These are phyloP conservation scores for Capronia epimyces DNA, from an alignment of 2,329 filamentous ascomycete genomes.

Conservation along the genomic window DNA sequence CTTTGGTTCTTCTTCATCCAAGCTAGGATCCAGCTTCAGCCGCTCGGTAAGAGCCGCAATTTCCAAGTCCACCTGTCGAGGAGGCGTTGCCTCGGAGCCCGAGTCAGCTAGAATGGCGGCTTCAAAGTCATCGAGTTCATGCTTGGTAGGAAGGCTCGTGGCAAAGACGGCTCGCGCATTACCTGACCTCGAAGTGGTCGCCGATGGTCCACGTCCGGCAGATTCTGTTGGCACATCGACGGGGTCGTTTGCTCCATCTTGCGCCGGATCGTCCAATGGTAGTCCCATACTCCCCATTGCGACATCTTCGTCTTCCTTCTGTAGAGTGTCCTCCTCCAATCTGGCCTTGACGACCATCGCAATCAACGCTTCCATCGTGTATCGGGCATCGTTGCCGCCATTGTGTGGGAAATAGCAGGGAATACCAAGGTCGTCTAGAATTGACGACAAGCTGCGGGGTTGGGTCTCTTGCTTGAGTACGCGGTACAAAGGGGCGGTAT, in stretches of 20 bases:
- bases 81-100: slow-evolving; percentile 9
- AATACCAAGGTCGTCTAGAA: slow-evolving; percentile 63
- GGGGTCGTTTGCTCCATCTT: background rate
- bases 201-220: background rate
- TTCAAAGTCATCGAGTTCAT: slow-evolving; percentile 14
- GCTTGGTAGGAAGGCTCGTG: background rate
- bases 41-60: slow-evolving; percentile 7
- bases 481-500: slow-evolving; percentile 68
- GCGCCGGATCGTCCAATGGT: background rate
- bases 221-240: background rate
- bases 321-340: slow-evolving; percentile 25
- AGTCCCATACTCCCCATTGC: background rate
- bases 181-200: background rate
- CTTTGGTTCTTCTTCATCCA: slow-evolving; percentile 10
- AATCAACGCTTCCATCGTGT: slow-evolving; percentile 69
- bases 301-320: background rate
- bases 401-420: slow-evolving; percentile 68
- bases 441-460: slow-evolving; percentile 51
- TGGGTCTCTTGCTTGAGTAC: slow-evolving; percentile 47
- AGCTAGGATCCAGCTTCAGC: slow-evolving; percentile 8
- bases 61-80: slow-evolving; percentile 2
- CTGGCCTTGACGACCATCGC: slow-evolving; percentile 48
- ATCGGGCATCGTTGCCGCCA: slow-evolving; percentile 77
- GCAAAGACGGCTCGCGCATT: background rate
- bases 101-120: slow-evolving; percentile 12